Evolutionary conservation across 768 basidiomycete species (phyloP).

Genomic region (Dioszegia crocea): DNA sequence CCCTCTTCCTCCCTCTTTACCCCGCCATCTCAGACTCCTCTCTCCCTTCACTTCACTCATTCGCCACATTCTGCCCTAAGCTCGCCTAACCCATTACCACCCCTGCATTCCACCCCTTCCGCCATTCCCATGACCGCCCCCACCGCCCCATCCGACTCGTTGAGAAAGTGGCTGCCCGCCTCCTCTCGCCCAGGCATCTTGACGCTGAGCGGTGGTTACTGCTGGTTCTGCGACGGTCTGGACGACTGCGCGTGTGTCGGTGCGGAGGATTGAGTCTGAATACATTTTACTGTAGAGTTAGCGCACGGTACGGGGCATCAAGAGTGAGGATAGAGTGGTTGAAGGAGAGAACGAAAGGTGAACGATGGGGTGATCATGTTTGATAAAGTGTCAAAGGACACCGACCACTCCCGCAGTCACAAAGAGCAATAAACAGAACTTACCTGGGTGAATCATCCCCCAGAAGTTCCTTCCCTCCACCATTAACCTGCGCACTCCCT

Average conservation of each 20-base stretch:
- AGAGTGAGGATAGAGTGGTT: not conserved
- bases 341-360: no score
- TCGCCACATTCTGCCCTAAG: not conserved
- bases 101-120: slow-evolving; percentile 4
- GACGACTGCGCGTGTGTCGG: slow-evolving; percentile 26
- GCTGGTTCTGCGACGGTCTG: slow-evolving; percentile 28
- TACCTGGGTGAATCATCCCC: slow-evolving; percentile 11
- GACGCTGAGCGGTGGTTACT: not conserved
- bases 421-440: slow-evolving; percentile 3
- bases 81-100: slow-evolving; percentile 21
- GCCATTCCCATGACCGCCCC: not conserved
- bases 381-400: no score
- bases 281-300: slow-evolving; percentile 67
- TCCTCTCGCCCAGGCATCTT: not conserved
- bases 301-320: slow-evolving; percentile 5
- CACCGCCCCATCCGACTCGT: not conserved
- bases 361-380: no score
- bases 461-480: slow-evolving; percentile 19
- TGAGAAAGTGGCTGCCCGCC: not conserved
- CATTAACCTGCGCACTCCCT: no score
- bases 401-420: no score
- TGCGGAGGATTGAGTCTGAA: slow-evolving; percentile 65
- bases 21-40: no score
- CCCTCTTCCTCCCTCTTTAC: not conserved
- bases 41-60: not conserved